Evolutionary conservation across 169 alveolate genomes (phyloP).

Genomic region (Cryptosporidium canis): DNA sequence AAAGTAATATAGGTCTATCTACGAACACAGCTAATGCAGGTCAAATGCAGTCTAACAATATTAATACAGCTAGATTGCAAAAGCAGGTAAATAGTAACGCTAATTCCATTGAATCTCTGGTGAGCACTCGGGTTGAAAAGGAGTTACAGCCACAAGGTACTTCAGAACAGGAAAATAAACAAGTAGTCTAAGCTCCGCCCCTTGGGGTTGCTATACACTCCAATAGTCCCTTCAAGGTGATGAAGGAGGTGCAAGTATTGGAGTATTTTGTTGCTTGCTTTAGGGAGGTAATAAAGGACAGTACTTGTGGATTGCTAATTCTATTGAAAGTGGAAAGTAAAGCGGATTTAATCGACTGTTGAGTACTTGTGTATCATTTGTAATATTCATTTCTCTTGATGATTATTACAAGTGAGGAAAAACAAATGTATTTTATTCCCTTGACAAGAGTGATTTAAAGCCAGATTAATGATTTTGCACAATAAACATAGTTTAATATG

Average conservation of each 20-base stretch:
- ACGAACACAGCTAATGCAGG: not conserved
- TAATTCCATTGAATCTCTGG: conserved; percentile 23
- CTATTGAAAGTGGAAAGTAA: too few species aligned
- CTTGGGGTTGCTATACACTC: not conserved
- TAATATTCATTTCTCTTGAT: not conserved
- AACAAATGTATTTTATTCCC: not conserved
- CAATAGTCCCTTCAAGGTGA: too few species aligned
- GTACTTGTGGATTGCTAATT: too few species aligned
- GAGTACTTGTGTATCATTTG: not conserved
- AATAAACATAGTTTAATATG: not conserved
- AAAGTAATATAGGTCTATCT: conserved; percentile 21
- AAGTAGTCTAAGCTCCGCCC: not conserved
- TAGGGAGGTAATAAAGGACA: too few species aligned
- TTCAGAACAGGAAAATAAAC: conserved; percentile 50
- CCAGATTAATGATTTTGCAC: not conserved
- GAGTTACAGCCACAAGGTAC: conserved; percentile 13
- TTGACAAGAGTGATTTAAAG: not conserved
- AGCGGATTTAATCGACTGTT: too few species aligned
- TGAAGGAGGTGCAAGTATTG: too few species aligned
- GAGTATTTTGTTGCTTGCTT: too few species aligned
- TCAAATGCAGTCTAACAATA: conserved; percentile 17
- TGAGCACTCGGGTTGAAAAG: conserved; percentile 42
- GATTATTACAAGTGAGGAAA: too few species aligned
- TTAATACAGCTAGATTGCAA: conserved; percentile 4
- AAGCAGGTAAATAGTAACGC: conserved; percentile 44